Base-by-base conservation (phyloP, 148 eudicot species). In the Polygonum aviculare region DNA sequence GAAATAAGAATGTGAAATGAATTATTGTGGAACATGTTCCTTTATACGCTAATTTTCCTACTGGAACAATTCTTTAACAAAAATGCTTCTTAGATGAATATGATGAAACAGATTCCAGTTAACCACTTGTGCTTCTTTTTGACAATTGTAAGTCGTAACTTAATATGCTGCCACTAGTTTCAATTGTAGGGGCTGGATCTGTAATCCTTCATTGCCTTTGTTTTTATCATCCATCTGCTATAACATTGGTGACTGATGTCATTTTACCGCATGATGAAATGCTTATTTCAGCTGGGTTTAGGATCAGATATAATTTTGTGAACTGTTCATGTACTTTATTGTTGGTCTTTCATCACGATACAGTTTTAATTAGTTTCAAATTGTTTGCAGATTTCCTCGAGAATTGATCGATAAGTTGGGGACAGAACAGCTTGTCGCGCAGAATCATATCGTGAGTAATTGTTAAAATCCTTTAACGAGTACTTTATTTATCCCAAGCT, bases 381-480 rank as follows among this genome's bases (percentile, higher is more conserved):
- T 40, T 38, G 39, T 12, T 50, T 82, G 81, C 89, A 95, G 98
- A 78, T 95, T 95, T 85, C 94, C 97, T 86, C 90, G 90, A 69
- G 84, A 77, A 59, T 84, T 95, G 88, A 82, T 90, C 57, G 81
- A 73, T 76, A 95, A 92, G 84, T 78, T 95, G 83, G 86, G 89
- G 82, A 92, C 90, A 35, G 97, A 95, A 75, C 88, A 97, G 85
- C 86, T 95, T 82, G 89, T 84, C 76, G 88, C 90, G 94, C 97
- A 95, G 83, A 95, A 95, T 81, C 98, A 95, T 87, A 78, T 81
- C 44, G 98, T 95, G 79, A 90, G 71, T 26, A 16, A 31, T 62
- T 65, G 12, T 3, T 14, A 33, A 65, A 2, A 35, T 35, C 15
- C 41, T 5, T 62, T 62, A 5, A 65, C 36, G 71, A 12, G 44